phyloP scores from a whole-genome alignment of 2,329 filamentous ascomycete species.

The Ilyonectria mors-panacis region DNA sequence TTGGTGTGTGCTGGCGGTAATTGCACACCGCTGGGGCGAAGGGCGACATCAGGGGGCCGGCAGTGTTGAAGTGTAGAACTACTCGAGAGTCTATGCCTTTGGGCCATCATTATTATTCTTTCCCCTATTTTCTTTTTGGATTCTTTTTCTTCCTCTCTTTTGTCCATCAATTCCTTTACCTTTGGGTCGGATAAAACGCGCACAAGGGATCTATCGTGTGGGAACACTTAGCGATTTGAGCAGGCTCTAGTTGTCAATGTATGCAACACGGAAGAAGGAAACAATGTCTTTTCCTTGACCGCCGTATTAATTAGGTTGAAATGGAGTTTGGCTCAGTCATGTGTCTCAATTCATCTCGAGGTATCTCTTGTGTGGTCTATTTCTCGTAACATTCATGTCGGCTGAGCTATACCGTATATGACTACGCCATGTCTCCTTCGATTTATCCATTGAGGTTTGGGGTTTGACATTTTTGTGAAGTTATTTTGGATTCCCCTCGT shows the following conservation, averaged over 20 bases:
- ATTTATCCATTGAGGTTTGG: background rate
- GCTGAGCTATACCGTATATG: background rate
- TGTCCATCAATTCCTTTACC: conserved; percentile 13
- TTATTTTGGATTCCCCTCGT: conserved; percentile 22
- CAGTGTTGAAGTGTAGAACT: conserved; percentile 2
- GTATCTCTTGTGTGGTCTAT: conserved; percentile 13
- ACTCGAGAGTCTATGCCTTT: background rate
- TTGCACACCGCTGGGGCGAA: background rate
- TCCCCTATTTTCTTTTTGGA: background rate
- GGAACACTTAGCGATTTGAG: conserved; percentile 25
- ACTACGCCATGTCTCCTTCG: conserved; percentile 6
- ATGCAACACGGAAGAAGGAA: conserved; percentile 19
- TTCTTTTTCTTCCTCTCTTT: conserved; percentile 6
- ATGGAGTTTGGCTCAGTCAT: conserved; percentile 11
- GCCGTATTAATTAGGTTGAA: conserved; percentile 14
- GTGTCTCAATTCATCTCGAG: conserved; percentile 13
- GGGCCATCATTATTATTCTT: background rate
- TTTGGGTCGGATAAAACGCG: conserved; percentile 15
- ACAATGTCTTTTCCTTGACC: conserved; percentile 25
- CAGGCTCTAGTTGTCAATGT: conserved; percentile 28
- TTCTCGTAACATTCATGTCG: conserved; percentile 24
- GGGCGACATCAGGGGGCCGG: background rate
- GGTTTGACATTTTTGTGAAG: conserved; percentile 9
- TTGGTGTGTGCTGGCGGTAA: conserved; percentile 1
- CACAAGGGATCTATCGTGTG: conserved; percentile 1